phyloP scores from a whole-genome alignment of 108 stramenopile genomes.

The Fragilaria radians region DNA sequence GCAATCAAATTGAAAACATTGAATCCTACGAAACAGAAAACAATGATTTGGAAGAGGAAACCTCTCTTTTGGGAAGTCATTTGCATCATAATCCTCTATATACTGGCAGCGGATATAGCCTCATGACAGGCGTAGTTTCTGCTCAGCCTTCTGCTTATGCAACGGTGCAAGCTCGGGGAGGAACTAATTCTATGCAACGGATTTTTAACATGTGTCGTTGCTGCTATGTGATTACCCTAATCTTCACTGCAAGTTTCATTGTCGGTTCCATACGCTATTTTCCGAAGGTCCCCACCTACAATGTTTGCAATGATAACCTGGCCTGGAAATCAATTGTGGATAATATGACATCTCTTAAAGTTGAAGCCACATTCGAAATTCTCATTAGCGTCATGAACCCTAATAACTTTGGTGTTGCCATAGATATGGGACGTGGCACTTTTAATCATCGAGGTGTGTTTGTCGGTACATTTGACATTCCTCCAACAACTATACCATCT shows the following conservation, averaged over 20 bases:
- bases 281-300: conserved; percentile 65
- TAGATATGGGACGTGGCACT: conserved; percentile 57
- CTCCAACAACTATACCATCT: conserved; percentile 33
- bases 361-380: conserved; percentile 76
- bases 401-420: conserved; percentile 59
- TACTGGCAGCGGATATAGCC: not conserved
- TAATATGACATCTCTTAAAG: conserved; percentile 55
- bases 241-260: conserved; percentile 26
- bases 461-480: conserved; percentile 74
- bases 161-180: not conserved
- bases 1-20: not conserved
- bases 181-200: conserved; percentile 28
- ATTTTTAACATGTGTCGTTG: conserved; percentile 27
- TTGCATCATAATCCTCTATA: too few species aligned
- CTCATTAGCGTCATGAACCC: conserved; percentile 74
- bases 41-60: conserved; percentile 3
- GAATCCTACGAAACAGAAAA: not conserved
- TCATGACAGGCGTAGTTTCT: conserved; percentile 1
- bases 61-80: not conserved
- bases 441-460: conserved; percentile 57
- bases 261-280: conserved; percentile 44
- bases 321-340: conserved; percentile 75
- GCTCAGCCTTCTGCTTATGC: not conserved
- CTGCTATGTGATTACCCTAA: conserved; percentile 37
- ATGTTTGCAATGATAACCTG: conserved; percentile 77